Conservation (phyloP, 129 eudicot genomes). For the Sambucus nigra region DNA sequence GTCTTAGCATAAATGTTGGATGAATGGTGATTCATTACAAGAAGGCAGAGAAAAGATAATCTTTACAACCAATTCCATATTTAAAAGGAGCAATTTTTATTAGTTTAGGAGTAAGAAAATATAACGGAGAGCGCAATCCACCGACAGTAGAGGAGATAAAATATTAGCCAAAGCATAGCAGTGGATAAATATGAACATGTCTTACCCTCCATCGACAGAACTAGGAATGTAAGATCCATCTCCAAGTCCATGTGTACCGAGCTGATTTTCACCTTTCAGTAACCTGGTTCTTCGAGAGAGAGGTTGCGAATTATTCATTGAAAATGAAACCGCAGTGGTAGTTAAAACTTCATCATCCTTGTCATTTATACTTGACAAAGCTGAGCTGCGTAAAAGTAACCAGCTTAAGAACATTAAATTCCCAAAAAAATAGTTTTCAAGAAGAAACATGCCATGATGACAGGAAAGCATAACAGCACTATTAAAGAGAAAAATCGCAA, state of each 20-base stretch:
- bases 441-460: not conserved
- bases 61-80: too few relatives aligned
- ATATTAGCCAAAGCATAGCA: constrained; percentile 1
- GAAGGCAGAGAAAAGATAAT: too few relatives aligned
- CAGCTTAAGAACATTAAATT: constrained; percentile 13
- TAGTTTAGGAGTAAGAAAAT: not conserved
- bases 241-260: constrained; percentile 44
- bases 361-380: constrained; percentile 58
- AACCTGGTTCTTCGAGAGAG: constrained; percentile 85
- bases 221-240: constrained; percentile 41
- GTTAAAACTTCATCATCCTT: constrained; percentile 77
- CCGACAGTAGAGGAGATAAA: constrained; percentile 6
- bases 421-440: not conserved
- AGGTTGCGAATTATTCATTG: constrained; percentile 62
- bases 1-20: too few relatives aligned
- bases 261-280: constrained; percentile 55
- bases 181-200: constrained; percentile 9
- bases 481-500: not conserved
- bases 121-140: not conserved
- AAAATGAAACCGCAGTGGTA: constrained; percentile 48
- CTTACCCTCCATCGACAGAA: constrained; percentile 89
- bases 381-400: constrained; percentile 53
- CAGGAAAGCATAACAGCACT: not conserved
- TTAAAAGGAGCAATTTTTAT: not conserved
- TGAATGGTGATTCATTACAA: too few relatives aligned